phyloP scores from a whole-genome alignment of 192 early-diverging fungal genomes.

The Coemansia sp. region DNA sequence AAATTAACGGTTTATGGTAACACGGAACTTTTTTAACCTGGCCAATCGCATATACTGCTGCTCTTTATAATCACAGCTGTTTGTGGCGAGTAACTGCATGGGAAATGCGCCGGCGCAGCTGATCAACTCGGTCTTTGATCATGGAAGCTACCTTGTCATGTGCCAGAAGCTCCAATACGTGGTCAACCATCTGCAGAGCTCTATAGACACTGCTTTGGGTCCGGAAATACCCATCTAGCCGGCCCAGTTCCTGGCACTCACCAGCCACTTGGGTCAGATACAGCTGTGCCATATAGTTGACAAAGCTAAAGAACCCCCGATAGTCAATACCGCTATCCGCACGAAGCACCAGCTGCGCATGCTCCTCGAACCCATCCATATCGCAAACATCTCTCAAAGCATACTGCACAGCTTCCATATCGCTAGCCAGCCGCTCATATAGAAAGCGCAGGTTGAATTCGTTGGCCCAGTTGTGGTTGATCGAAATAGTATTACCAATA shows the following conservation, averaged over 20 bases:
- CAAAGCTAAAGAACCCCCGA: slow-evolving; percentile 25
- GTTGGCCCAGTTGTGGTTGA: slow-evolving; percentile 78
- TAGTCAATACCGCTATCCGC: slow-evolving; percentile 40
- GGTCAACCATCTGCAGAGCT: slow-evolving; percentile 16
- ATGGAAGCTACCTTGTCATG: slow-evolving; percentile 6
- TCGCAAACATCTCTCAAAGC: slow-evolving; percentile 59
- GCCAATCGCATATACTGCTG: no score
- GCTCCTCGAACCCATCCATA: slow-evolving; percentile 32
- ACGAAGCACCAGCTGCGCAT: slow-evolving; percentile 35
- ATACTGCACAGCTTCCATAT: slow-evolving; percentile 51
- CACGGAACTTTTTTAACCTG: no score
- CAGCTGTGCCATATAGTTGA: slow-evolving; percentile 11
- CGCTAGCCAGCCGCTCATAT: slow-evolving; percentile 46
- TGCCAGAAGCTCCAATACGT: slow-evolving; percentile 13
- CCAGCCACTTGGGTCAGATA: background rate
- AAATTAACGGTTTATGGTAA: no score
- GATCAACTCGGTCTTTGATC: background rate
- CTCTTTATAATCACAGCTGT: no score
- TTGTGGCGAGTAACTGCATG: no score
- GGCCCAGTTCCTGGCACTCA: background rate
- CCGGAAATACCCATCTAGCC: slow-evolving; percentile 22
- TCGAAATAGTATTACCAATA: slow-evolving; percentile 67
- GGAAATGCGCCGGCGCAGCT: background rate
- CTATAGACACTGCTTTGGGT: slow-evolving; percentile 7
- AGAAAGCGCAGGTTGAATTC: slow-evolving; percentile 57